Evolutionary conservation across 2,329 filamentous ascomycete species (phyloP).

Genomic region (Nannizziopsis arthrosporioides): DNA sequence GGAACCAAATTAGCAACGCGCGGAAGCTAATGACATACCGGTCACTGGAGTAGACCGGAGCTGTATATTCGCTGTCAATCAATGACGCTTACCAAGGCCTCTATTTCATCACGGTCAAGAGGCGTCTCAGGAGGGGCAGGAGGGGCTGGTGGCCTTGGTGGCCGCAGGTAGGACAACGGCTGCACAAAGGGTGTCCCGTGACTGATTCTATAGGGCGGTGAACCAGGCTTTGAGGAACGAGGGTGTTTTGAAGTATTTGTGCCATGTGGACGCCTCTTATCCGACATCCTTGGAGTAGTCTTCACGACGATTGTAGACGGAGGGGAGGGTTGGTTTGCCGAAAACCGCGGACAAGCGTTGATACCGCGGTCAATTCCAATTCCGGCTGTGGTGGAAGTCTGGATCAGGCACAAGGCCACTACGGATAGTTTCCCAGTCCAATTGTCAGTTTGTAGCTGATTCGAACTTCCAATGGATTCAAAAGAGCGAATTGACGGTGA

Average conservation of each 20-base stretch:
- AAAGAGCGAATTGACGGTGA: background rate
- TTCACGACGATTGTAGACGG: slow-evolving; percentile 3
- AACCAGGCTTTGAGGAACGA: slow-evolving; percentile 13
- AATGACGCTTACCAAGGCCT: slow-evolving; percentile 35
- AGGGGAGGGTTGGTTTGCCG: background rate
- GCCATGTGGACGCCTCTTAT: slow-evolving; percentile 21
- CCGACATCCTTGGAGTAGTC: slow-evolving; percentile 19
- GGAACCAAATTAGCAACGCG: background rate
- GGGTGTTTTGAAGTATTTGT: slow-evolving; percentile 11
- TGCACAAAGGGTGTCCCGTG: slow-evolving; percentile 39
- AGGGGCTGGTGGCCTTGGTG: slow-evolving; percentile 29
- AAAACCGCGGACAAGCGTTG: too few species aligned
- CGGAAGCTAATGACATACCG: slow-evolving; percentile 18
- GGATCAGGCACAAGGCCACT: slow-evolving; percentile 1
- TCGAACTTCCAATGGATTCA: slow-evolving; percentile 8
- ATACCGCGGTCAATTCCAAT: background rate
- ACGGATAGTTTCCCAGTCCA: background rate
- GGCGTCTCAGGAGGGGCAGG: slow-evolving; percentile 35
- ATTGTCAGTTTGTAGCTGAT: background rate
- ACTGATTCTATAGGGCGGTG: slow-evolving; percentile 19
- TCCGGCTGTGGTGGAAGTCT: slow-evolving; percentile 2
- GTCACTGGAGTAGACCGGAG: slow-evolving; percentile 17
- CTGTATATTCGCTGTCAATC: slow-evolving; percentile 2
- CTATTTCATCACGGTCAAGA: slow-evolving; percentile 40
- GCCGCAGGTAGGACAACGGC: slow-evolving; percentile 39